Evolutionary conservation across 2,329 filamentous ascomycete species (phyloP).

Genomic region (Cladophialophora bantiana): DNA sequence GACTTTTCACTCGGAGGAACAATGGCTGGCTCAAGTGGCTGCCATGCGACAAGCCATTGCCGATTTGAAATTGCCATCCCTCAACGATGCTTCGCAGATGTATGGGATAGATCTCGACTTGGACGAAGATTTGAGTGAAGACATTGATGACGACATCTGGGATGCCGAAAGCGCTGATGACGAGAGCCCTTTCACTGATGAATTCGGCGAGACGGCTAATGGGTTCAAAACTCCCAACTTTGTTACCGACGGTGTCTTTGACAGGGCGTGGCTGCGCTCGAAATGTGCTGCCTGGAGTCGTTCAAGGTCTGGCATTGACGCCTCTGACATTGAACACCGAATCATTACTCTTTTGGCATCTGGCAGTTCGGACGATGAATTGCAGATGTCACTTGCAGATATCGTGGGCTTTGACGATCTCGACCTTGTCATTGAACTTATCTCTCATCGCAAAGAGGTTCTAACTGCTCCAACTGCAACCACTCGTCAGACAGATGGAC

Average conservation of each 20-base stretch:
- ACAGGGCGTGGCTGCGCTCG: slow-evolving; percentile 72
- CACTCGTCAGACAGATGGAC: slow-evolving; percentile 51
- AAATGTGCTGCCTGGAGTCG: slow-evolving; percentile 72
- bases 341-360: slow-evolving; percentile 76
- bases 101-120: slow-evolving; percentile 64
- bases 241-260: slow-evolving; percentile 53
- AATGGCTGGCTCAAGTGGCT: slow-evolving; percentile 85
- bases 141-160: slow-evolving; percentile 83
- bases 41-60: slow-evolving; percentile 88
- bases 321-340: slow-evolving; percentile 76
- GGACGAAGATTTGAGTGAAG: slow-evolving; percentile 67
- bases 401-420: slow-evolving; percentile 92
- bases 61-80: slow-evolving; percentile 65
- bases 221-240: slow-evolving; percentile 46
- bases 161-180: slow-evolving; percentile 70
- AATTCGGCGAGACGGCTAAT: slow-evolving; percentile 67
- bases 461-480: slow-evolving; percentile 51
- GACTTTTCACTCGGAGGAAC: slow-evolving; percentile 54
- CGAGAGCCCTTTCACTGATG: slow-evolving; percentile 61
- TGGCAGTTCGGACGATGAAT: slow-evolving; percentile 75
- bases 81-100: slow-evolving; percentile 54
- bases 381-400: slow-evolving; percentile 90
- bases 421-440: slow-evolving; percentile 90
- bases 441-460: slow-evolving; percentile 76
- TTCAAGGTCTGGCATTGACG: slow-evolving; percentile 70